Evolutionary conservation across 2,329 filamentous ascomycete genomes (phyloP).

Genomic region (Epichloe hybrida): DNA sequence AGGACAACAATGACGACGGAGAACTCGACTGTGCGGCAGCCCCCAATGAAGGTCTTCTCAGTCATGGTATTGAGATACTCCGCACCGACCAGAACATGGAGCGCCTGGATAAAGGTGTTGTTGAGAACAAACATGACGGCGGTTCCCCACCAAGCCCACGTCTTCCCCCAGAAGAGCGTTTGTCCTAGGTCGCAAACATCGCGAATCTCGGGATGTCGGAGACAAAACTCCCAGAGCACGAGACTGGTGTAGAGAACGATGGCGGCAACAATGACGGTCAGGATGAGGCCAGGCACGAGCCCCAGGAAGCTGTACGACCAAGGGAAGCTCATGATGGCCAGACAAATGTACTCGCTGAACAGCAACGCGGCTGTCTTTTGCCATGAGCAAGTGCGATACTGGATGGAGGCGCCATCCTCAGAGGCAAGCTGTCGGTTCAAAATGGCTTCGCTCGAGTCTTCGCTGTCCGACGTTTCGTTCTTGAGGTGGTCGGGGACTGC

Average conservation of each 20-base stretch:
- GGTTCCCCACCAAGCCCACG: conserved; percentile 54
- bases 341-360: conserved; percentile 90
- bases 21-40: conserved; percentile 67
- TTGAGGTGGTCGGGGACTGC: conserved; percentile 26
- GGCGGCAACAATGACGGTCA: conserved; percentile 65
- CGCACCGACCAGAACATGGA: conserved; percentile 74
- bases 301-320: conserved; percentile 84
- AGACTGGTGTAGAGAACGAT: conserved; percentile 66
- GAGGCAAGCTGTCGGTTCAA: conserved; percentile 57
- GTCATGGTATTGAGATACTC: conserved; percentile 88
- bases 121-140: conserved; percentile 87
- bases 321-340: conserved; percentile 89
- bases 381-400: conserved; percentile 91
- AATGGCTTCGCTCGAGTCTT: conserved; percentile 34
- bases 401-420: conserved; percentile 66
- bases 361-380: conserved; percentile 84
- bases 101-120: conserved; percentile 77
- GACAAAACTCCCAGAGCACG: conserved; percentile 66
- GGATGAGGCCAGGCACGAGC: conserved; percentile 68
- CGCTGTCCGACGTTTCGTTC: conserved; percentile 25
- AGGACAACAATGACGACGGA: conserved; percentile 60
- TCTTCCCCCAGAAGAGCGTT: conserved; percentile 79
- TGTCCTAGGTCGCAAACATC: conserved; percentile 95
- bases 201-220: conserved; percentile 78
- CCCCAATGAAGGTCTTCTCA: conserved; percentile 45